phyloP scores from a whole-genome alignment of 371 early-diverging fungal species.

The Lichtheimia ramosa region DNA sequence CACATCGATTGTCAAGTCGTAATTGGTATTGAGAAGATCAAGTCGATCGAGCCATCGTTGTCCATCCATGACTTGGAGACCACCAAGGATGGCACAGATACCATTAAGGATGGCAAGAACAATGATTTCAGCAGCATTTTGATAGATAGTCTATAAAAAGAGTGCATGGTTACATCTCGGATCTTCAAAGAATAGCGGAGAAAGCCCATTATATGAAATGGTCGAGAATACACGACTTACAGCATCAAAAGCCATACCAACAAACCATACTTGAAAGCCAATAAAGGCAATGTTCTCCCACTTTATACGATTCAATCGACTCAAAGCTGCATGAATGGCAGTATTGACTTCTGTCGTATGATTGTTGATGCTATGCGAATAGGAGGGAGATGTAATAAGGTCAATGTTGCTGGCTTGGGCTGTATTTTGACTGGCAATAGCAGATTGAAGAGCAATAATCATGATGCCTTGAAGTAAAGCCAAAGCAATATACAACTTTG shows the following conservation, averaged over 20 bases:
- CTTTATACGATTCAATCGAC: conserved; percentile 38
- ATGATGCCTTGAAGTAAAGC: conserved; percentile 44
- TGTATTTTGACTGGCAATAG: conserved; percentile 42
- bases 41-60: conserved; percentile 28
- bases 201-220: not conserved
- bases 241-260: conserved; percentile 52
- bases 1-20: conserved; percentile 9
- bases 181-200: not conserved
- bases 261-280: conserved; percentile 48
- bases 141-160: conserved; percentile 38
- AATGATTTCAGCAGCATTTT: conserved; percentile 40
- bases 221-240: conserved; percentile 20
- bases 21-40: not conserved
- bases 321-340: conserved; percentile 17
- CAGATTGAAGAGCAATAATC: conserved; percentile 34
- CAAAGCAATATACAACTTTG: conserved; percentile 29
- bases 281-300: conserved; percentile 54
- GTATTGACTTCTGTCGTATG: not conserved
- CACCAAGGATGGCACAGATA: conserved; percentile 40
- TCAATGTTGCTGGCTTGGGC: conserved; percentile 19
- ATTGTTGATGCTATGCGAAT: not conserved
- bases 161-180: not conserved
- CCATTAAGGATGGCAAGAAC: conserved; percentile 40
- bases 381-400: not conserved
- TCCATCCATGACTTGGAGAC: conserved; percentile 42